Evolutionary conservation across 2,329 filamentous ascomycete genomes (phyloP).

Genomic region (Ustulina deusta): DNA sequence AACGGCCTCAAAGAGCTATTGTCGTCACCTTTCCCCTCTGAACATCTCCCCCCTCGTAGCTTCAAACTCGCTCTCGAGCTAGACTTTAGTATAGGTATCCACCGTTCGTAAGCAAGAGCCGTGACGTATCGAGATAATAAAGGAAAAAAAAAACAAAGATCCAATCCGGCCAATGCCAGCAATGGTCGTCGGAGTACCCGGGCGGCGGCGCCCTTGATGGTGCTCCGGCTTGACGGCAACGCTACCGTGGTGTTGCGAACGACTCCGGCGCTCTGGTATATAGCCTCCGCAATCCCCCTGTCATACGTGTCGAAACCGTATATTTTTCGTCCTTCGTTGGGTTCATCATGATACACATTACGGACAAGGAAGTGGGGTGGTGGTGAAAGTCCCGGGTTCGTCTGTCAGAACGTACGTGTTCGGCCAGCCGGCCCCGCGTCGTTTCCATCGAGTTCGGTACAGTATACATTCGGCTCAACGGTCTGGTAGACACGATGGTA

Average conservation of each 20-base stretch:
- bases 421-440: slow-evolving; percentile 38
- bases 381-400: slow-evolving; percentile 29
- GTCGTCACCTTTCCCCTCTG: slow-evolving; percentile 23
- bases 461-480: slow-evolving; percentile 18
- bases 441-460: slow-evolving; percentile 38
- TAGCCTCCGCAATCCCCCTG: slow-evolving; percentile 23
- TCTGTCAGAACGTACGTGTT: slow-evolving; percentile 31
- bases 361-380: slow-evolving; percentile 32
- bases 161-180: slow-evolving; percentile 44
- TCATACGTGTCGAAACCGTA: slow-evolving; percentile 24
- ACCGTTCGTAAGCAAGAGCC: slow-evolving; percentile 45
- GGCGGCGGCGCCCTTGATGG: slow-evolving; percentile 11
- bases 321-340: slow-evolving; percentile 37
- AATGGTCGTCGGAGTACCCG: slow-evolving; percentile 30
- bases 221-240: slow-evolving; percentile 20
- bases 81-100: slow-evolving; percentile 48
- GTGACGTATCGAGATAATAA: slow-evolving; percentile 42
- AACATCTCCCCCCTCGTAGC: slow-evolving; percentile 34
- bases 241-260: slow-evolving; percentile 29
- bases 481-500: slow-evolving; percentile 32
- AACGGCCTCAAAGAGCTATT: slow-evolving; percentile 20
- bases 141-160: slow-evolving; percentile 37
- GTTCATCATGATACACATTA: slow-evolving; percentile 41
- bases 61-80: slow-evolving; percentile 40
- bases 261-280: slow-evolving; percentile 34